A percentile compares a stretch with the other conserved stretches of the same genome.
phyloP scores from a whole-genome alignment of 345 rosid genomes.

The Geranium brycei region DNA sequence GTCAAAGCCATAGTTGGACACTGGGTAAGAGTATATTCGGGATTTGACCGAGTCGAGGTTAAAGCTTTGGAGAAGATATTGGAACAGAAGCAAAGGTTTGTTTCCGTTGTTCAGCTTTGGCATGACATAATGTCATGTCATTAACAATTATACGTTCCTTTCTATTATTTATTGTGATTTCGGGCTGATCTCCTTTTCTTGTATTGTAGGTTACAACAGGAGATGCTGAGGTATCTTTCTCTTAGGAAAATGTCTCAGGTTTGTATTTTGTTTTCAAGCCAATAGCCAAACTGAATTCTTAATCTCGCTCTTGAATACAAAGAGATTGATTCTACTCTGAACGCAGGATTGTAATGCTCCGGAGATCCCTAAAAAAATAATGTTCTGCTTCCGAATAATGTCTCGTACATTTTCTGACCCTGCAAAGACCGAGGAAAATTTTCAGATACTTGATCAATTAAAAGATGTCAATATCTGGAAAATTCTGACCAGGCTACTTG shows the following conservation, averaged over 20 bases:
- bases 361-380: conserved; percentile 69
- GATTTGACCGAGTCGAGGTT: conserved; percentile 71
- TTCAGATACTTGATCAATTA: conserved; percentile 81
- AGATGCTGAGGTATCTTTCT: conserved; percentile 79
- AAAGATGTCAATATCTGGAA: conserved; percentile 92
- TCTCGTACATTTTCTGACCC: conserved; percentile 87
- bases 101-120: conserved; percentile 14
- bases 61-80: conserved; percentile 83
- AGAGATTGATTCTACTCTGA: conserved; percentile 12
- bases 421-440: conserved; percentile 69
- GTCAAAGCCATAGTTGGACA: conserved; percentile 49
- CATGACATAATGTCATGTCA: conserved; percentile 6
- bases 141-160: neutral
- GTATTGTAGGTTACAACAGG: conserved; percentile 85
- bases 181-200: conserved; percentile 31
- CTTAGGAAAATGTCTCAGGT: conserved; percentile 85
- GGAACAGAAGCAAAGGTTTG: conserved; percentile 91
- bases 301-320: neutral
- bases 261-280: conserved; percentile 9
- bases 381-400: conserved; percentile 71
- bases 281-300: conserved; percentile 2
- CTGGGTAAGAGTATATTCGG: conserved; percentile 72
- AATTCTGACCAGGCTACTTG: conserved; percentile 54
- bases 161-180: conserved; percentile 19
- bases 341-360: conserved; percentile 69